Base-by-base conservation (phyloP, 2,329 filamentous ascomycete genomes). In the Tolypocladium inflatum region DNA sequence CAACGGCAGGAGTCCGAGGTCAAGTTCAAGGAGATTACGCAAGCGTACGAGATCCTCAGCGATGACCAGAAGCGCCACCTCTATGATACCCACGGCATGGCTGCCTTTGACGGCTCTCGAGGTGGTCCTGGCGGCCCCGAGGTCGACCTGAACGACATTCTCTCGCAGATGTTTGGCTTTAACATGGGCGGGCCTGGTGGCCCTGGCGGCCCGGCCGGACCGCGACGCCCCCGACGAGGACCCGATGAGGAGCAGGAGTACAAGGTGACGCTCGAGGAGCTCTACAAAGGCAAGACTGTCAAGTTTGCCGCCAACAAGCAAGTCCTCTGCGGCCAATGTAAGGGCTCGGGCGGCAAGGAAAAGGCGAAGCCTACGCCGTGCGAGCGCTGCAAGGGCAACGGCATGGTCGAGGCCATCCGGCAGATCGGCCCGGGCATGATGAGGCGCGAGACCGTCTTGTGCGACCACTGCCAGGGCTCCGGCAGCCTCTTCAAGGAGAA, bases 281-380 rank as follows among this genome's bases (percentile, higher is more conserved):
- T 99, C 38, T 99, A 97, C 82, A 97, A 96, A 77, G 94, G 94
- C 67, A 97, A 97, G 80, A 97, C 94, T 1, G 94, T 96, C 69
- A 94, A 95, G 76, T 97, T 99, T 72, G 87, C 91, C 10, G 94
- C 90, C 68, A 95, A 92, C 68, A 97, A 97, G 79, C 93, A 96
- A 69, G 83, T 97, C 61, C 80, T 96, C 61, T 99, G 94, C 76
- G 81, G 81, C 59, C 82, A 86, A 66, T 99, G 94, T 79, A 93
- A 92, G 71, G 94, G 94, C 51, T 85, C 81, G 53, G 94, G 94
- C 45, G 94, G 90, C 63, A 97, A 95, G 75, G 90, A 96, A 61
- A 95, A 92, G 75, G 89, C 91, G 57, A 96, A 94, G 77, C 79
- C 89, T 55, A 84, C 89, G 65, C 80, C 86, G 59, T 99, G 94